phyloP scores from a whole-genome alignment of 768 basidiomycete genomes.

The Lactarius indigo region DNA sequence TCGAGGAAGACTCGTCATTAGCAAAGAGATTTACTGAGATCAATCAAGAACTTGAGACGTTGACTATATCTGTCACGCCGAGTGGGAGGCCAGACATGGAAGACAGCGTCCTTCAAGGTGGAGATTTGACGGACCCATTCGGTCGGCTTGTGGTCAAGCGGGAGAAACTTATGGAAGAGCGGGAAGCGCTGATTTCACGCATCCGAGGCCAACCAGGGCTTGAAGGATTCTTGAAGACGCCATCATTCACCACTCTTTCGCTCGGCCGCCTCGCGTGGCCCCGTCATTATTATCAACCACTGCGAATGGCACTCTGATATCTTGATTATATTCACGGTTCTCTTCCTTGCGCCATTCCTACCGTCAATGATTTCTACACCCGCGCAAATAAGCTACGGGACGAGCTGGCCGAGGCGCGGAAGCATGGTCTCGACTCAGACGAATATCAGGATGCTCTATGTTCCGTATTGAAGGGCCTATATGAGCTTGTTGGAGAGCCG shows the following conservation, averaged over 20 bases:
- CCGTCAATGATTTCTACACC: neutral
- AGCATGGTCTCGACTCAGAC: neutral
- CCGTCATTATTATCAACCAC: conserved; percentile 9
- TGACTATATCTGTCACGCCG: neutral
- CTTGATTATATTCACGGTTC: neutral
- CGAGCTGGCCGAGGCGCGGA: neutral
- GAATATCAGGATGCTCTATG: neutral
- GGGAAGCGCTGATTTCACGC: neutral
- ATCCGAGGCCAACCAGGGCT: conserved; percentile 1
- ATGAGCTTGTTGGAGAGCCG: neutral
- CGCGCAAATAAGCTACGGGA: neutral
- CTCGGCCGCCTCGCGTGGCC: neutral
- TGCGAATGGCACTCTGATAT: conserved; percentile 1
- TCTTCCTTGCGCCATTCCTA: neutral
- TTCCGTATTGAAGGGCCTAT: neutral
- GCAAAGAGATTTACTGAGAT: neutral
- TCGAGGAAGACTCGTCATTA: neutral
- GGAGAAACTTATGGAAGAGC: neutral
- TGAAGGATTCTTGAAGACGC: neutral
- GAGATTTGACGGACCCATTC: neutral
- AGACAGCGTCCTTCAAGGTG: neutral
- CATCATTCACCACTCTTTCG: neutral
- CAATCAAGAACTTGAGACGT: neutral
- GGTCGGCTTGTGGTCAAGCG: neutral
- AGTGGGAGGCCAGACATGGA: neutral